These are phyloP conservation scores for Onygenales sp. DNA, from an alignment of 2,329 filamentous ascomycete species.

Conservation along the genomic window DNA sequence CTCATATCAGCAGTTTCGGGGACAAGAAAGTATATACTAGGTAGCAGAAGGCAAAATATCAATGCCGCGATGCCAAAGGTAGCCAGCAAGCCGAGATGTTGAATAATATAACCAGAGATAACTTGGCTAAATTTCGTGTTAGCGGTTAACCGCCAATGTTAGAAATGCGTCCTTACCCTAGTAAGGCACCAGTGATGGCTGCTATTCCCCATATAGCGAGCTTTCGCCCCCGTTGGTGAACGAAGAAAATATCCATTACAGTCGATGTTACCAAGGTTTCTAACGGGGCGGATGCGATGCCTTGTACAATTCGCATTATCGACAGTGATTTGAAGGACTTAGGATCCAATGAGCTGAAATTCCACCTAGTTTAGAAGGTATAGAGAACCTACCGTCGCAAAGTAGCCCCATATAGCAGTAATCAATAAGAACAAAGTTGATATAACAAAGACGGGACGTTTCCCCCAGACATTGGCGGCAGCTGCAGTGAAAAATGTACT, in stretches of 20 bases:
- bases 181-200: constrained; percentile 19
- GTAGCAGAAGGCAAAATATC: constrained; percentile 32
- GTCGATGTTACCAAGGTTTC: constrained; percentile 13
- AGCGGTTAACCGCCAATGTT: background rate
- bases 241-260: constrained; percentile 13
- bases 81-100: constrained; percentile 25
- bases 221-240: constrained; percentile 10
- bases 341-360: background rate
- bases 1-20: constrained; percentile 32
- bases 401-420: constrained; percentile 33
- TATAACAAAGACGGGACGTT: constrained; percentile 28
- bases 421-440: constrained; percentile 25
- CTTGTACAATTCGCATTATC: constrained; percentile 18
- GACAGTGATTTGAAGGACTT: constrained; percentile 30
- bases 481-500: constrained; percentile 35
- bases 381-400: constrained; percentile 17
- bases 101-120: constrained; percentile 32
- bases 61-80: constrained; percentile 32
- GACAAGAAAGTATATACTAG: constrained; percentile 37
- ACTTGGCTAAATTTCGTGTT: constrained; percentile 25
- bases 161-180: constrained; percentile 12
- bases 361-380: background rate
- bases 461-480: constrained; percentile 27
- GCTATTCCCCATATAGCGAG: constrained; percentile 17
- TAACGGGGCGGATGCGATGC: constrained; percentile 9